These are phyloP conservation scores for Chalara sp. DNA, from an alignment of 2,329 filamentous ascomycete genomes.

Conservation along the genomic window DNA sequence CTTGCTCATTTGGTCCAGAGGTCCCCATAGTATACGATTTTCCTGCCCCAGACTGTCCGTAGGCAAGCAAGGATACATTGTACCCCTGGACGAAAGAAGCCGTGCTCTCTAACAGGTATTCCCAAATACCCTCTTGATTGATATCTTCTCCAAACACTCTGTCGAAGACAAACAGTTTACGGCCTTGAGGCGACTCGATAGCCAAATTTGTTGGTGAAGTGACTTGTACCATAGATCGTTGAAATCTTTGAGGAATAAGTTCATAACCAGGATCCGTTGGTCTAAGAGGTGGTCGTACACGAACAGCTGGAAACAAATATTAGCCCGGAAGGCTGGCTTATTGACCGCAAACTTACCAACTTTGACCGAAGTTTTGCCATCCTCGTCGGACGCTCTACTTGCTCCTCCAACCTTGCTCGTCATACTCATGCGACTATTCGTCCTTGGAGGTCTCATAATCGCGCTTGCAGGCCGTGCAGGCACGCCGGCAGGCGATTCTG, in stretches of 20 bases:
- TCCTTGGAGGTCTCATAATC: conserved; percentile 69
- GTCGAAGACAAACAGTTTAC: conserved; percentile 95
- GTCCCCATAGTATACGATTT: conserved; percentile 99
- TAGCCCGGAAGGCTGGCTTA: conserved; percentile 44
- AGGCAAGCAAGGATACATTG: conserved; percentile 95
- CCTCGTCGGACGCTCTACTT: conserved; percentile 84
- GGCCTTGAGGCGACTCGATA: conserved; percentile 86
- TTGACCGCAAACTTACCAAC: conserved; percentile 81
- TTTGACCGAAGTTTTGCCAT: conserved; percentile 87
- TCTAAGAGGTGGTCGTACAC: conserved; percentile 80
- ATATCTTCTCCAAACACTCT: conserved; percentile 82
- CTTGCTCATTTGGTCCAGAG: conserved; percentile 74
- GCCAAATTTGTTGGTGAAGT: conserved; percentile 77
- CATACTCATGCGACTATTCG: conserved; percentile 80
- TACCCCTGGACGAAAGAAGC: conserved; percentile 89
- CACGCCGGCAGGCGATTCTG: conserved; percentile 51
- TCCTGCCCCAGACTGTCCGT: conserved; percentile 93
- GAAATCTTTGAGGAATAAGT: conserved; percentile 91
- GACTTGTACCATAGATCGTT: conserved; percentile 85
- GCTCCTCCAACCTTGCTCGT: conserved; percentile 67
- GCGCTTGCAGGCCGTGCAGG: conserved; percentile 71
- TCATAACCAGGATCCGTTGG: conserved; percentile 86
- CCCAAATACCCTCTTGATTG: conserved; percentile 85
- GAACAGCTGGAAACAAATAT: conserved; percentile 58
- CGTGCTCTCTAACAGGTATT: conserved; percentile 87